Base-by-base conservation (phyloP, 345 rosid species). In the Bruguiera parviflora region DNA sequence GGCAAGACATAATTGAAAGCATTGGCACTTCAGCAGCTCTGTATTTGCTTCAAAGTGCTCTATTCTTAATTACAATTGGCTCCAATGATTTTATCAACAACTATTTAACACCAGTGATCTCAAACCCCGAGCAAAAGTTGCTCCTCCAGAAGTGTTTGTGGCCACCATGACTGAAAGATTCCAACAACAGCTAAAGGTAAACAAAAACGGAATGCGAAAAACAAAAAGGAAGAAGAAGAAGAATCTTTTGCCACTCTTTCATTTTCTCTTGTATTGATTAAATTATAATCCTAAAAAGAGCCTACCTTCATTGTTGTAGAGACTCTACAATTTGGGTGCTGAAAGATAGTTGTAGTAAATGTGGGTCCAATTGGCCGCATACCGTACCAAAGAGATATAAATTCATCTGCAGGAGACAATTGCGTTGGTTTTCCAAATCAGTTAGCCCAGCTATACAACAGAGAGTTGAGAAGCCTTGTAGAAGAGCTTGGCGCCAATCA, bases 331-430 rank as follows among this genome's bases (percentile, higher is more conserved):
- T 15, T 53, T 88, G 77, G 91, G 89, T 25, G 97, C 91, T 1
- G 91, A 71, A 88, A 88, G 72, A 81, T 89, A 35, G 61, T 86
- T 25, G 82, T 87, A 5, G 87, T 70, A 24, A 89, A 88, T 53
- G 92, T 89, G 0, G 96, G 96, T 32, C 94, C 97, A 0, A 85
- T 92, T 0, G 97, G 97, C 22, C 89, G 97, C 70, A 86, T 92
- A 53, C 97, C 97, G 5, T 88, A 52, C 65, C 81, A 85, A 63
- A 85, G 89, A 72, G 91, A 89, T 27, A 6, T 72, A 8, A 80
- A 83, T 73, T 87, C 82, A 35, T 53, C 61, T 7, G 55, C 70
- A 1, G 92, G 87, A 69, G 75, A 76, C 8, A 37, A 65, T 2
- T 88, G 98, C 68, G 86, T 70, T 3, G 80, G 72, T 57, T 61